A percentile compares a stretch with the other conserved stretches of the same genome.
phyloP scores from a whole-genome alignment of 1,284 basidiomycete species.

The Cutaneotrichosporon sp. region DNA sequence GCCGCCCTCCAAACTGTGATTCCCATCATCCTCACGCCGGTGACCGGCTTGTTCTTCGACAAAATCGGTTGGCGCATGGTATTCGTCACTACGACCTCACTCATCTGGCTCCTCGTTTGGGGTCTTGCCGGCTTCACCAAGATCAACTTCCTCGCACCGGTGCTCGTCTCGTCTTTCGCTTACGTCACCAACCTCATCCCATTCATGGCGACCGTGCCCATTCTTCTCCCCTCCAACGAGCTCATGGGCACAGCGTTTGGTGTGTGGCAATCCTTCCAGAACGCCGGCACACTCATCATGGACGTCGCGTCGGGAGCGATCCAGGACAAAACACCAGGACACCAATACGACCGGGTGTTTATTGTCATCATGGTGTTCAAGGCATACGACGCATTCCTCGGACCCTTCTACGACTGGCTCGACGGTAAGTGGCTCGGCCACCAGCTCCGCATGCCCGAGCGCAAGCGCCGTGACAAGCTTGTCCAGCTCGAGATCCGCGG shows the following conservation, averaged over 20 bases:
- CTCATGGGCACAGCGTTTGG: conserved; percentile 55
- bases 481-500: conserved; percentile 23
- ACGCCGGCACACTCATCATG: conserved; percentile 33
- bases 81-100: conserved; percentile 20
- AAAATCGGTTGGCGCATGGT: conserved; percentile 43
- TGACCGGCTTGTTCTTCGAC: conserved; percentile 49
- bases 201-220: conserved; percentile 53
- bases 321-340: conserved; percentile 50
- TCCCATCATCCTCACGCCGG: conserved; percentile 54
- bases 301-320: conserved; percentile 53
- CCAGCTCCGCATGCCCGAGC: conserved; percentile 36
- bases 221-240: conserved; percentile 50
- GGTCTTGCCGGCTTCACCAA: conserved; percentile 51
- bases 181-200: conserved; percentile 51
- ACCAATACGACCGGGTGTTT: conserved; percentile 45
- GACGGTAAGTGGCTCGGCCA: conserved; percentile 33
- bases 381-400: conserved; percentile 41
- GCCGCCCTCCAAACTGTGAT: conserved; percentile 51
- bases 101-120: conserved; percentile 52
- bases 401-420: conserved; percentile 34
- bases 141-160: conserved; percentile 52
- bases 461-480: conserved; percentile 29
- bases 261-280: conserved; percentile 52
- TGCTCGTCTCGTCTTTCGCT: conserved; percentile 51
- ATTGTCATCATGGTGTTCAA: conserved; percentile 50